These are phyloP conservation scores for Endocarpon pusillum DNA, from an alignment of 495 filamentous ascomycete genomes.

Conservation along the genomic window DNA sequence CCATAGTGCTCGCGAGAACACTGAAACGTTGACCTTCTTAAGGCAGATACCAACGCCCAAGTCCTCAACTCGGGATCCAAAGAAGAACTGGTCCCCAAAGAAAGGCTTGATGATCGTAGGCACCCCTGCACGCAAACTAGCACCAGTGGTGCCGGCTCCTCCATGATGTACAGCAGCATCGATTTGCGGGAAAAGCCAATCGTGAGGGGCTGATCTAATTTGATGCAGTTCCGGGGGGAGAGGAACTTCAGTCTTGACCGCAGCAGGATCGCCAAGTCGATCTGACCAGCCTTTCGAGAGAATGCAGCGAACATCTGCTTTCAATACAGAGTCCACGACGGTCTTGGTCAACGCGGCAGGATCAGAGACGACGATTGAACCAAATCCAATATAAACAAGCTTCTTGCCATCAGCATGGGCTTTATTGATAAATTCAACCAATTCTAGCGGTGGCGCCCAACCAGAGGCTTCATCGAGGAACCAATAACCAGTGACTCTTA, in stretches of 20 bases:
- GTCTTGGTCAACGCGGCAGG: slow-evolving; percentile 73
- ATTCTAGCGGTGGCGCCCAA: slow-evolving; percentile 59
- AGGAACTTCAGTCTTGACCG: slow-evolving; percentile 43
- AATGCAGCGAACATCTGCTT: slow-evolving; percentile 89
- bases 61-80: slow-evolving; percentile 74
- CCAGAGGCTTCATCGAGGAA: slow-evolving; percentile 70
- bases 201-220: slow-evolving; percentile 84
- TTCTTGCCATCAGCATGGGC: slow-evolving; percentile 73
- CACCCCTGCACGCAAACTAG: slow-evolving; percentile 77
- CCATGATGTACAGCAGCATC: slow-evolving; percentile 93
- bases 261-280: slow-evolving; percentile 45
- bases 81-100: slow-evolving; percentile 97
- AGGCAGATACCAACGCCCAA: slow-evolving; percentile 82
- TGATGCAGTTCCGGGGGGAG: slow-evolving; percentile 69
- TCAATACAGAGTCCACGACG: slow-evolving; percentile 75
- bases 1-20: slow-evolving; percentile 80
- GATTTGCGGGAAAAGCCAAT: slow-evolving; percentile 90
- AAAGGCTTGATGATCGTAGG: slow-evolving; percentile 94
- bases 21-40: slow-evolving; percentile 68
- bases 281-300: slow-evolving; percentile 99
- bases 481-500: slow-evolving; percentile 94
- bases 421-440: slow-evolving; percentile 61
- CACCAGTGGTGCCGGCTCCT: slow-evolving; percentile 88
- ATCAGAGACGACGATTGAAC: slow-evolving; percentile 88
- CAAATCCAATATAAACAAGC: slow-evolving; percentile 92